phyloP scores from a whole-genome alignment of 208 protist genomes.

The Leishmania mexicana region DNA sequence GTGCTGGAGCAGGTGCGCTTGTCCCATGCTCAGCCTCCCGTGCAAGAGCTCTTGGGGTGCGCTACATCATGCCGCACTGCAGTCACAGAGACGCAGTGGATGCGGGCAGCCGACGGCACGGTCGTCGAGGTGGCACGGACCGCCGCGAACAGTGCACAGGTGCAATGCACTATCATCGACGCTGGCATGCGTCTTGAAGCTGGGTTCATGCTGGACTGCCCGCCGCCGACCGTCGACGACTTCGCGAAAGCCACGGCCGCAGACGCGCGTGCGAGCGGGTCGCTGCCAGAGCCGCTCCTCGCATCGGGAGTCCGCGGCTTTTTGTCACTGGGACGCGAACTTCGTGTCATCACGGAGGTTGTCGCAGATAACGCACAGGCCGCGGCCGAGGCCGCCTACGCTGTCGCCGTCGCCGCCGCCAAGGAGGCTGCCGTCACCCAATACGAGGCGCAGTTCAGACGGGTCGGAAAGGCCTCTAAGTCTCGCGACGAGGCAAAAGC shows the following conservation, averaged over 20 bases:
- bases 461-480: conserved; percentile 20
- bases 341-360: conserved; percentile 62
- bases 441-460: conserved; percentile 50
- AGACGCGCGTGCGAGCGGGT: background rate
- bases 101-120: conserved; percentile 59
- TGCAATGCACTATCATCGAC: conserved; percentile 43
- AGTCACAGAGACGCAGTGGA: conserved; percentile 65
- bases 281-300: conserved; percentile 28
- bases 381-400: conserved; percentile 45
- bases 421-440: conserved; percentile 55
- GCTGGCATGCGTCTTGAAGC: conserved; percentile 26
- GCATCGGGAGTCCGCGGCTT: conserved; percentile 51
- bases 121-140: conserved; percentile 61
- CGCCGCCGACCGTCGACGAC: background rate
- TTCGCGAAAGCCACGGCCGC: background rate
- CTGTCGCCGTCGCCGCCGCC: conserved; percentile 45
- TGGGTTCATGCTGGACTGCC: conserved; percentile 51
- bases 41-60: conserved; percentile 46
- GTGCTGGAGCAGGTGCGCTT: conserved; percentile 49
- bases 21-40: conserved; percentile 13
- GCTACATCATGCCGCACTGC: conserved; percentile 41
- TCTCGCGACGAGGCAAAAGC: conserved; percentile 37
- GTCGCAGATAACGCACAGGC: conserved; percentile 65
- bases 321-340: conserved; percentile 28
- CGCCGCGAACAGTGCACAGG: conserved; percentile 61